Evolutionary conservation across 2,329 filamentous ascomycete genomes (phyloP).

Genomic region (Xylariaceae sp.): DNA sequence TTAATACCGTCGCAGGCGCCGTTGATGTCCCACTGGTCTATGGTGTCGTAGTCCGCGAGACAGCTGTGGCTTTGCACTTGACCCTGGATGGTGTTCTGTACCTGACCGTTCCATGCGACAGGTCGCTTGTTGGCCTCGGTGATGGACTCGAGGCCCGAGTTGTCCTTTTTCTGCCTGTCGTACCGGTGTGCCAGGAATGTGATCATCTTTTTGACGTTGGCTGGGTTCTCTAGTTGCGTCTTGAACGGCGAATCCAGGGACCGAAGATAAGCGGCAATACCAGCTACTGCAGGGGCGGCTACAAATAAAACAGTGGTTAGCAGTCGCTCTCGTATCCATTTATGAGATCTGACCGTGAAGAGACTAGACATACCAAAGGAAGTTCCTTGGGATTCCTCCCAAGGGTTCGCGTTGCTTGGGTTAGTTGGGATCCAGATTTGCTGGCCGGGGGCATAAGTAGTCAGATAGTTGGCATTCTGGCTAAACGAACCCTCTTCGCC

Average conservation of each 20-base stretch:
- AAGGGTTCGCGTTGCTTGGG: neutral
- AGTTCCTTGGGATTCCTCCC: neutral
- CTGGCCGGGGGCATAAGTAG: neutral
- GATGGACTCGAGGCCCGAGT: neutral
- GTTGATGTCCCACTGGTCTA: neutral
- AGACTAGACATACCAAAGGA: neutral
- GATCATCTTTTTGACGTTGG: neutral
- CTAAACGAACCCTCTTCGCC: neutral
- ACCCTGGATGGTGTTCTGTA: neutral
- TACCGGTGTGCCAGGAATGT: neutral
- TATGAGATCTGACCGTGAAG: neutral
- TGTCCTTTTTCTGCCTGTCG: neutral
- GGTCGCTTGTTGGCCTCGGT: neutral
- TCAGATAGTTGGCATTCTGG: neutral
- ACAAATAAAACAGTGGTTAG: neutral
- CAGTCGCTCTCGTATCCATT: neutral
- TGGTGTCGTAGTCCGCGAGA: slow-evolving; percentile 1
- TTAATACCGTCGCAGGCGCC: neutral
- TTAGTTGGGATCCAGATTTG: neutral
- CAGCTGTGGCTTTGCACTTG: neutral
- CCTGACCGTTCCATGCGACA: neutral
- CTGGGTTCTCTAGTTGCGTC: neutral
- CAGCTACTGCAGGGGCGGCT: neutral
- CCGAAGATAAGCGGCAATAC: neutral
- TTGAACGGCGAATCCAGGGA: neutral